These are phyloP conservation scores for Metarhizium rileyi DNA, from an alignment of 2,329 filamentous ascomycete genomes.

Conservation along the genomic window DNA sequence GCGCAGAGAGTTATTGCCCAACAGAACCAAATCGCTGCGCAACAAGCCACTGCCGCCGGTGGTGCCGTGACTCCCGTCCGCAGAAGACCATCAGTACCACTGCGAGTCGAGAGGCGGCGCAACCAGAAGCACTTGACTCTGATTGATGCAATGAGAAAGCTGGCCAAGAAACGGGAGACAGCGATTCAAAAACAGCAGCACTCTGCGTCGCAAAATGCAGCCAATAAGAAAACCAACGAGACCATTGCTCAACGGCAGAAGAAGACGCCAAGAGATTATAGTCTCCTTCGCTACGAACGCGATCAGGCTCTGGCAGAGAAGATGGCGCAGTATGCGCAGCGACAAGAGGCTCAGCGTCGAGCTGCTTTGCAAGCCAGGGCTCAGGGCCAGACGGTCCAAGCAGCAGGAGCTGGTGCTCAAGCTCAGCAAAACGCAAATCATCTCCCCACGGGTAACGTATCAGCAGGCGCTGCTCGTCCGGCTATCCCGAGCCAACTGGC, in stretches of 20 bases:
- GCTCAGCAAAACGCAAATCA: conserved; percentile 18
- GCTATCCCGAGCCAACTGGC: conserved; percentile 33
- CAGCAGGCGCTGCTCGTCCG: conserved; percentile 24
- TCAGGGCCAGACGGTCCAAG: conserved; percentile 35
- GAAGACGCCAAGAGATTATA: conserved; percentile 86
- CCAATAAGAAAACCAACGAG: conserved; percentile 74
- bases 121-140: conserved; percentile 80
- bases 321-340: conserved; percentile 44
- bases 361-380: conserved; percentile 37
- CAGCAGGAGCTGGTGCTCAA: conserved; percentile 19
- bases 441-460: conserved; percentile 18
- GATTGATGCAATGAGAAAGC: conserved; percentile 89
- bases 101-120: conserved; percentile 77
- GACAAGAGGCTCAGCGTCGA: conserved; percentile 50
- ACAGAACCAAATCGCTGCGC: conserved; percentile 39
- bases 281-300: conserved; percentile 75
- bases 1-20: conserved; percentile 46
- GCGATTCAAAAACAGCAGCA: conserved; percentile 81
- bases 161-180: conserved; percentile 89
- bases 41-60: conserved; percentile 38
- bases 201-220: conserved; percentile 64
- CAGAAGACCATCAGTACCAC: conserved; percentile 65
- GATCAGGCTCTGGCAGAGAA: conserved; percentile 59
- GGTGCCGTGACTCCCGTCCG: conserved; percentile 31
- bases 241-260: conserved; percentile 37